Base-by-base conservation (phyloP, 2,329 filamentous ascomycete species). In the Leptographium procerum region DNA sequence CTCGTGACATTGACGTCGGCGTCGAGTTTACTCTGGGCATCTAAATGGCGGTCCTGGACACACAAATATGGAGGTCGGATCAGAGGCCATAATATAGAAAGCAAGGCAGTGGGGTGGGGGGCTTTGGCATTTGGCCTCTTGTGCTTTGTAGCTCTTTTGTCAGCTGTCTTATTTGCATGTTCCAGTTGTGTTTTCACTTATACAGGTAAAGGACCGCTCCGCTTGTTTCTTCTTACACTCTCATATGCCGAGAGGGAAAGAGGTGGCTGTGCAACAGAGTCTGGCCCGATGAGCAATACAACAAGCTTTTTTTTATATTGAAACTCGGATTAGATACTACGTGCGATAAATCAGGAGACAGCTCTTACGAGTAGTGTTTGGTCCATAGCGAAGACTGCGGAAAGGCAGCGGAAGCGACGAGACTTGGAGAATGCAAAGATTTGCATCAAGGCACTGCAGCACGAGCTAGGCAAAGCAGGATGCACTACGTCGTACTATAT, bases 21-120 rank as follows among this genome's bases (percentile, higher is more conserved):
- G 92, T 97, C 68, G 89, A 95, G 77, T 96, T 95, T 77, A 88
- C 85, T 67, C 82, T 96, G 70, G 92, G 91, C 77, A 96, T 96
- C 79, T 97, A 89, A 36, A 33, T 22, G 29, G 2, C n/a, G 13
- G 51, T 33, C 14, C 10, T 24, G 24, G 3, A 51, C 4, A 29
- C 24, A 45, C 40, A 45, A 19, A 9, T 4, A 51, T 8, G 50
- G 28, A 52, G 26, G 19, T 14, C 29, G 19, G n/a, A 33, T 29
- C 14, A 8, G 24, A 16, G 9, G 29, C 26, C 26, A 14, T 50
- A 29, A 29, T 29, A 29, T 22, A 33, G 53, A 26, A 16, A 16
- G 36, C 26, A 29, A 16, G 10, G 36, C 26, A 29, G 45, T 16
- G 43, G 43, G 11, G 43, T 26, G 16, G 34, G 43, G 40, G 11